Conservation (phyloP, 1,284 basidiomycete genomes). For the Volvariella volvacea region DNA sequence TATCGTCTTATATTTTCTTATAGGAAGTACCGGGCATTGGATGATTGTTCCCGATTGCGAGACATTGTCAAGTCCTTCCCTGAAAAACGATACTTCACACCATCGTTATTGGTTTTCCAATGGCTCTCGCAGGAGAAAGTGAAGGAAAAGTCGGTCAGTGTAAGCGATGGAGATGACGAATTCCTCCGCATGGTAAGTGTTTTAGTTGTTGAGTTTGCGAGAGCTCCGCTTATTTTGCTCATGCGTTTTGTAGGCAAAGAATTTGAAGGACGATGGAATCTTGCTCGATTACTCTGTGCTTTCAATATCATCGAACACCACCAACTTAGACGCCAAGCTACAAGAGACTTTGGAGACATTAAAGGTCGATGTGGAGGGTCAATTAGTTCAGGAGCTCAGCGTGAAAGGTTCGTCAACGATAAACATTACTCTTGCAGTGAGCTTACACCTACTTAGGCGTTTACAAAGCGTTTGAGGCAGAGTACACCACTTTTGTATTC, state of each 20-base stretch:
- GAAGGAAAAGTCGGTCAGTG: constrained; percentile 16
- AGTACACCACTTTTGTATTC: constrained; percentile 37
- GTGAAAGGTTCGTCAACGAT: constrained; percentile 35
- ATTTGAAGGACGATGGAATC: constrained; percentile 34
- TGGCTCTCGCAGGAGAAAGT: constrained; percentile 41
- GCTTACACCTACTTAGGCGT: constrained; percentile 28
- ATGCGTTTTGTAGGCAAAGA: constrained; percentile 31
- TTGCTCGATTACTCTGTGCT: constrained; percentile 38
- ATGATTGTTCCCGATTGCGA: constrained; percentile 63
- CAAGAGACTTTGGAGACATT: constrained; percentile 31
- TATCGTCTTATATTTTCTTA: constrained; percentile 2
- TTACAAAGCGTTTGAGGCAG: constrained; percentile 39
- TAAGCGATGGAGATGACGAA: constrained; percentile 24
- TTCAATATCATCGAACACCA: constrained; percentile 39
- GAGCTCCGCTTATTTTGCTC: not conserved
- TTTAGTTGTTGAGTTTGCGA: not conserved
- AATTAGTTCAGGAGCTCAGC: constrained; percentile 38
- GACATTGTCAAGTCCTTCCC: constrained; percentile 52
- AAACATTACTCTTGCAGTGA: not conserved
- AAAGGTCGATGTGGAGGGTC: constrained; percentile 49
- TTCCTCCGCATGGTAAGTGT: constrained; percentile 43
- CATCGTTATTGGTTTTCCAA: constrained; percentile 50
- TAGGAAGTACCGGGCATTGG: constrained; percentile 65
- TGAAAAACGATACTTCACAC: constrained; percentile 45
- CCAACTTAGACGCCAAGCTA: constrained; percentile 52